A percentile compares a stretch with the other conserved stretches of the same genome.
Conservation (phyloP, 768 basidiomycete genomes). For the Hemileccinum impolitum region DNA sequence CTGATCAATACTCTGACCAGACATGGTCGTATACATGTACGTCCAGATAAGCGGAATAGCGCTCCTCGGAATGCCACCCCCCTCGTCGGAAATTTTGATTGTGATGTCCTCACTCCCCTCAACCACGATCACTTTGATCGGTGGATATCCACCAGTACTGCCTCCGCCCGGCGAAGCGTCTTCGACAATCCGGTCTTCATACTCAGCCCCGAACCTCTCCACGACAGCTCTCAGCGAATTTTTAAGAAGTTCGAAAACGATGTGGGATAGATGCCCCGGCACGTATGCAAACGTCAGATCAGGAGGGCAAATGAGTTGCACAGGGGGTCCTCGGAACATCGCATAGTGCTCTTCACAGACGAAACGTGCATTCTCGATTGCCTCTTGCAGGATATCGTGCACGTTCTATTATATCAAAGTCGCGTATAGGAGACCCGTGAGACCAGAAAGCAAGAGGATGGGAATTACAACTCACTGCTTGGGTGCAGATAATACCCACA, state of each 20-base stretch:
- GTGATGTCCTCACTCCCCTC: constrained; percentile 99
- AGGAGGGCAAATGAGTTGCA: constrained; percentile 91
- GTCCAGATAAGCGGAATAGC: constrained; percentile 97
- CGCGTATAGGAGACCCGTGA: neutral
- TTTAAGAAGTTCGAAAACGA: constrained; percentile 95
- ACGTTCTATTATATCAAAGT: constrained; percentile 62
- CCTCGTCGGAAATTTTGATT: constrained; percentile 97
- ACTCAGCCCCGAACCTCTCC: constrained; percentile 84
- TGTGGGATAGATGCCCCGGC: constrained; percentile 94
- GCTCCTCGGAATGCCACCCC: constrained; percentile 80
- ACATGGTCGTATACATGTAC: constrained; percentile 94
- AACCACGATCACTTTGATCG: constrained; percentile 61
- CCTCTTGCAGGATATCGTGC: constrained; percentile 94
- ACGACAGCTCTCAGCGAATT: constrained; percentile 97
- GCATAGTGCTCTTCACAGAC: constrained; percentile 95
- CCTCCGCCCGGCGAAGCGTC: neutral
- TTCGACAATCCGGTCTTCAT: constrained; percentile 45
- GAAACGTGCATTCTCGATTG: constrained; percentile 94
- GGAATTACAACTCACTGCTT: constrained; percentile 78
- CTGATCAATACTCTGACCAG: constrained; percentile 64
- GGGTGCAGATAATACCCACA: constrained; percentile 96
- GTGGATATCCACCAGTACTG: constrained; percentile 21
- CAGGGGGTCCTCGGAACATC: constrained; percentile 93
- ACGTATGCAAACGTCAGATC: constrained; percentile 93
- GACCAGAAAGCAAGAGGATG: neutral